Evolutionary conservation across 2,329 filamentous ascomycete genomes (phyloP), one percentile per base, ranked within the genome.

Genomic region (Trichoderma brevicompactum): DNA sequence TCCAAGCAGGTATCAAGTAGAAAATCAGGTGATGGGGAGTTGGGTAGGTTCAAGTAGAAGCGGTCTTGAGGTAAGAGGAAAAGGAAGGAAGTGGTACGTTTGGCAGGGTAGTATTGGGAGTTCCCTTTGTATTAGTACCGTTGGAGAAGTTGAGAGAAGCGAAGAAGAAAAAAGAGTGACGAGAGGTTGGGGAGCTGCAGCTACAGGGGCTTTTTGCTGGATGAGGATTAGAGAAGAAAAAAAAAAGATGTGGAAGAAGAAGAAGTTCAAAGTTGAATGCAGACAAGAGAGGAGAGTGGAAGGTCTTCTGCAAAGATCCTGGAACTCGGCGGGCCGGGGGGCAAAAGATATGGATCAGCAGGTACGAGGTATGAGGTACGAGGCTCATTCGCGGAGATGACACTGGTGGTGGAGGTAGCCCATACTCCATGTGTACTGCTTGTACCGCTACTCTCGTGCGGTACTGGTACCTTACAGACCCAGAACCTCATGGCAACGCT

Each of bases 101-200:
- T 44, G 59, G 46, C 49, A 63, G 40, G 59, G 59, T 19, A 53
- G 12, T 36, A 38, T 53, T 44, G 49, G 60, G 49, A 44, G 9
- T 53, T 38, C 19, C 60, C 49, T 19, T 53, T 34, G 60, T 63
- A 63, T 63, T 63, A 63, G 60, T 63, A 63, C 38, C 49, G 60
- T 63, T 46, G 60, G 44, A 63, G 28, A 52, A 8, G 38, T 44
- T 7, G 23, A 44, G 54, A 44, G 40, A 59, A 36, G 40, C 28
- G 12, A 46, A 43, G 43, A 46, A 36, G 41, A 48, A 50, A 40
- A 64, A 64, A 64, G 61, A 64, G 61, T 36, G 61, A 64, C 61
- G 23, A 64, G 61, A 56, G 61, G 52, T 64, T 64, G 52, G 61
- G 59, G 52, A 64, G 50, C 61, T 64, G 61, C 61, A 48, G 61